These are phyloP conservation scores for Trametes hirsuta DNA, from an alignment of 1,284 basidiomycete species.

Conservation along the genomic window DNA sequence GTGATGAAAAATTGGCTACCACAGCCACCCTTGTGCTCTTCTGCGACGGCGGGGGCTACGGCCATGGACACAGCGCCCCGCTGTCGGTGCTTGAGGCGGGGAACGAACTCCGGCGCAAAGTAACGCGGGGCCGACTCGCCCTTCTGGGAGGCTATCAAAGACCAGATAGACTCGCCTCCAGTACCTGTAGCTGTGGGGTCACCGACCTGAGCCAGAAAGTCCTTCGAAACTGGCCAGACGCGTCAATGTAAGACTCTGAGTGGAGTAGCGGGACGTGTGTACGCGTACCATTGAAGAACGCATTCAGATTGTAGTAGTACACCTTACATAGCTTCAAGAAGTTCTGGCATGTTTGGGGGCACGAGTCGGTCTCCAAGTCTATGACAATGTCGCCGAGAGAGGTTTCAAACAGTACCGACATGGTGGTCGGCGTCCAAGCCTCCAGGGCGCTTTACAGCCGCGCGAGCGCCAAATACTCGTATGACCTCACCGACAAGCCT, in stretches of 20 bases:
- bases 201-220: conserved; percentile 94
- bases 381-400: conserved; percentile 96
- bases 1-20: conserved; percentile 98
- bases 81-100: conserved; percentile 82
- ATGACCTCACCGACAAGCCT: neutral
- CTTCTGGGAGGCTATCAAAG: conserved; percentile 62
- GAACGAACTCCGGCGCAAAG: conserved; percentile 82
- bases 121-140: conserved; percentile 62
- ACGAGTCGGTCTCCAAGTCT: conserved; percentile 90
- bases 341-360: conserved; percentile 91
- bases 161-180: conserved; percentile 88
- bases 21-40: conserved; percentile 74
- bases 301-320: conserved; percentile 95
- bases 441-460: neutral
- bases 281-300: conserved; percentile 91
- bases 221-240: conserved; percentile 77
- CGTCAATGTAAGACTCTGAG: conserved; percentile 14
- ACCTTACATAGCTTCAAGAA: conserved; percentile 97
- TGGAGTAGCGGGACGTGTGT: neutral
- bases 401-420: conserved; percentile 97
- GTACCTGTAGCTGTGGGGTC: conserved; percentile 95
- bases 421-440: conserved; percentile 38
- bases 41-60: conserved; percentile 75
- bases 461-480: neutral
- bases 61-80: conserved; percentile 97